Evolutionary conservation across 2,329 filamentous ascomycete species (phyloP).

Genomic region (Phialocephala subalpina): DNA sequence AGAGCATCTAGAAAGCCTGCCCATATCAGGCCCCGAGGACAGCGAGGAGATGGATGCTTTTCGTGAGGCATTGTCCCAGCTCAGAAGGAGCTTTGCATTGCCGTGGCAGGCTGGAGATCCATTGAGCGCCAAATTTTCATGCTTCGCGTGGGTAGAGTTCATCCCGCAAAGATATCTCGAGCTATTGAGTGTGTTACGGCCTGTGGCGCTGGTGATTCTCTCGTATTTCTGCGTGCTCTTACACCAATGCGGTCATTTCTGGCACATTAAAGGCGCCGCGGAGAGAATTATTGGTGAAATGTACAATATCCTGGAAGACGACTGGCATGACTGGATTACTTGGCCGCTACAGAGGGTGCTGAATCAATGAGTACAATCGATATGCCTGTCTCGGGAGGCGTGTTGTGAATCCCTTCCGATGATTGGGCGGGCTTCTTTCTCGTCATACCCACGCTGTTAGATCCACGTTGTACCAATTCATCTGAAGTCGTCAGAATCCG

Average conservation of each 20-base stretch:
- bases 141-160: background rate
- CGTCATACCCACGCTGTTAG: background rate
- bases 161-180: background rate
- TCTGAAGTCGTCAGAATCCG: slow-evolving; percentile 1
- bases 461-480: background rate
- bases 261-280: background rate
- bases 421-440: background rate
- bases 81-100: background rate
- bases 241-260: background rate
- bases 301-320: background rate
- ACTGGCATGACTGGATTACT: background rate
- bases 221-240: background rate
- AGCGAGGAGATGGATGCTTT: background rate
- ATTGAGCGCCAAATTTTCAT: background rate
- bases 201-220: background rate
- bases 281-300: background rate
- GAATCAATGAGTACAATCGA: background rate
- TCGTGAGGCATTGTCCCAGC: background rate
- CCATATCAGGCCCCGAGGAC: background rate
- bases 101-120: background rate
- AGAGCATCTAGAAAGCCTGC: background rate
- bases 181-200: background rate
- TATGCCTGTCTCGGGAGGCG: background rate
- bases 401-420: background rate
- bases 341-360: background rate